phyloP scores from a whole-genome alignment of 805 yeast genomes.

The Torulaspora quercuum region DNA sequence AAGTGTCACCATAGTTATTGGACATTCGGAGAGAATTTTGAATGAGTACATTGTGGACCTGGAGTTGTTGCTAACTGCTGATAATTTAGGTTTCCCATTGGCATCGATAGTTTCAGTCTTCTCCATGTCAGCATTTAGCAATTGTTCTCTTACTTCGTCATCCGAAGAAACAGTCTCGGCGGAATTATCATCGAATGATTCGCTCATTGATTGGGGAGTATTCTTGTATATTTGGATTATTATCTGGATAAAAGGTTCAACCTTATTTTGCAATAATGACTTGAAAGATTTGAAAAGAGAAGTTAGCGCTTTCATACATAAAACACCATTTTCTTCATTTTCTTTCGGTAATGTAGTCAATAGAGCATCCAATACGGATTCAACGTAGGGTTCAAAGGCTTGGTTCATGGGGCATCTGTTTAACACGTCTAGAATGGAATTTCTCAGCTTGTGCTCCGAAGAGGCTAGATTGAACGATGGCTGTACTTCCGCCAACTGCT shows the following conservation, averaged over 20 bases:
- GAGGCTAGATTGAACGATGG: constrained; percentile 64
- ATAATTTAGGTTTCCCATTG: constrained; percentile 4
- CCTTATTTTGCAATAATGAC: constrained; percentile 59
- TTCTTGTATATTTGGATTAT: constrained; percentile 75
- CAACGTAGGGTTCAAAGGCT: constrained; percentile 66
- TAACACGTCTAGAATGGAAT: constrained; percentile 69
- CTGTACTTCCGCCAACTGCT: constrained; percentile 63
- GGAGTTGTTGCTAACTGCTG: constrained; percentile 44
- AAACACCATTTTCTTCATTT: constrained; percentile 93
- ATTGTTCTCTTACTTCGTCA: constrained; percentile 14
- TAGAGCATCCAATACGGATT: constrained; percentile 53
- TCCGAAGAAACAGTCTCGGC: constrained; percentile 16
- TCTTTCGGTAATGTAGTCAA: constrained; percentile 63
- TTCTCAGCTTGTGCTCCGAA: constrained; percentile 73
- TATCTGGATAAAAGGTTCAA: constrained; percentile 71
- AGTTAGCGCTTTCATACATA: constrained; percentile 84
- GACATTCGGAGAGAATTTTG: constrained; percentile 92
- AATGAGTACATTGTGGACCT: constrained; percentile 74
- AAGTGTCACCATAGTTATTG: constrained; percentile 90
- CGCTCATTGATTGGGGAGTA: constrained; percentile 69
- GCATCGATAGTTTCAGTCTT: constrained; percentile 5
- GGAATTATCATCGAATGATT: constrained; percentile 50
- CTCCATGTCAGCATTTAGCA: constrained; percentile 11
- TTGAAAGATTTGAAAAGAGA: constrained; percentile 83
- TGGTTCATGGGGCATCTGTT: constrained; percentile 83